A percentile compares a stretch with the other conserved stretches of the same genome.
Conservation (phyloP, 352 stramenopile species). For the Globisporangium megalacanthum region DNA sequence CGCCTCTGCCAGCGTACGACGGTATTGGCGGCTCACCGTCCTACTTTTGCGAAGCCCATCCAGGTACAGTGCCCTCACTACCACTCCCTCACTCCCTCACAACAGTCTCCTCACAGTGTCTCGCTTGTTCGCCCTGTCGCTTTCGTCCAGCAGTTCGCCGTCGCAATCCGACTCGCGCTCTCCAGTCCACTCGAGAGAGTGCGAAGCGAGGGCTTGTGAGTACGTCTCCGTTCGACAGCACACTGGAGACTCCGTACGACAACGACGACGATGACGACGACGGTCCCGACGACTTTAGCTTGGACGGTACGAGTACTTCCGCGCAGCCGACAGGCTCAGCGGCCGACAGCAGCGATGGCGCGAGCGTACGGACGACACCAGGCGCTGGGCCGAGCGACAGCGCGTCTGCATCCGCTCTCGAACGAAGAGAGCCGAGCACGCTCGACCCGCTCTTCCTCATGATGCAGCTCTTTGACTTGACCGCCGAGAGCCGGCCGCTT, state of each 20-base stretch:
- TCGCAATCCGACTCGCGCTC: slow-evolving; percentile 4
- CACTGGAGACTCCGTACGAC: slow-evolving; percentile 5
- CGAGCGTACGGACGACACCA: slow-evolving; percentile 2
- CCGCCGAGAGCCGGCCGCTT: slow-evolving; percentile 44
- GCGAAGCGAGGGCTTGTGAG: neutral
- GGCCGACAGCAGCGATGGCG: neutral
- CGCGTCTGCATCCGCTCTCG: neutral
- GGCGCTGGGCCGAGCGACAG: neutral
- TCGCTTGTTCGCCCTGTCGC: neutral
- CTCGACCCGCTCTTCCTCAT: slow-evolving; percentile 73
- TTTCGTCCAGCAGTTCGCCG: neutral
- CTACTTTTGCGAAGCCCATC: slow-evolving; percentile 60
- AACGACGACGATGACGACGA: slow-evolving; percentile 10
- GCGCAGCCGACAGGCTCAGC: slow-evolving; percentile 1
- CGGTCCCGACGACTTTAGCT: slow-evolving; percentile 14
- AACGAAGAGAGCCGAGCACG: slow-evolving; percentile 7
- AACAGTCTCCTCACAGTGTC: neutral
- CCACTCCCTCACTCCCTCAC: neutral
- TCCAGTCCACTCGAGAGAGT: neutral
- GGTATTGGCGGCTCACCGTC: slow-evolving; percentile 73
- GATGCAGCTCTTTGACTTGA: slow-evolving; percentile 79
- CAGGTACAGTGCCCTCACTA: slow-evolving; percentile 15
- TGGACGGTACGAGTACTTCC: slow-evolving; percentile 10
- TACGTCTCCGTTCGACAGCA: neutral
- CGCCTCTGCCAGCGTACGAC: slow-evolving; percentile 76